These are phyloP conservation scores for Leccinum incarnatum DNA, from an alignment of 768 basidiomycete species.

Conservation along the genomic window DNA sequence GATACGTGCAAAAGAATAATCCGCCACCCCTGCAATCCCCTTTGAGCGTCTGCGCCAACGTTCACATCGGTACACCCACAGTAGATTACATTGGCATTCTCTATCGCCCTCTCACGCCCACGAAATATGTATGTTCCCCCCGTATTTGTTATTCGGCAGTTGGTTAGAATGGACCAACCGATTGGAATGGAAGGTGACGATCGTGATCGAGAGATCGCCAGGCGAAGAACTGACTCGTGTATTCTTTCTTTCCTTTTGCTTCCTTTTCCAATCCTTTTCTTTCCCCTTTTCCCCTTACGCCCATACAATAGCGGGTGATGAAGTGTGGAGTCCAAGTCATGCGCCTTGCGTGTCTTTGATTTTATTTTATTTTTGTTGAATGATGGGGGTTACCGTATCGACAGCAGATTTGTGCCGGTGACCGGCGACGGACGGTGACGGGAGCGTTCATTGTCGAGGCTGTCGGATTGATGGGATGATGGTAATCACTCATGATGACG, in stretches of 20 bases:
- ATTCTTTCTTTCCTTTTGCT: not conserved
- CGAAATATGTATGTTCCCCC: not conserved
- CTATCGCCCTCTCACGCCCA: not conserved
- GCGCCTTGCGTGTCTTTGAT: not conserved
- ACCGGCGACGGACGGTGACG: not conserved
- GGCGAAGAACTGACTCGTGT: not conserved
- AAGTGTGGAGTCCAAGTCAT: not conserved
- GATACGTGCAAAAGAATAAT: not conserved
- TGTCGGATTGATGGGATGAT: not conserved
- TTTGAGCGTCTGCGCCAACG: not conserved
- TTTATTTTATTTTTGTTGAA: not conserved
- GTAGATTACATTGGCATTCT: not conserved
- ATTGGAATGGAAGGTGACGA: conserved; percentile 6
- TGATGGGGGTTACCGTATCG: not conserved
- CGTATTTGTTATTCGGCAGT: not conserved
- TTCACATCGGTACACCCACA: not conserved
- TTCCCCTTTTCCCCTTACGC: no score
- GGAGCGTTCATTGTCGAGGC: not conserved
- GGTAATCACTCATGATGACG: not conserved
- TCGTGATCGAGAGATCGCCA: conserved; percentile 21
- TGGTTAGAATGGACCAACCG: not conserved
- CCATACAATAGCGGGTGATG: no score
- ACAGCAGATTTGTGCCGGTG: not conserved
- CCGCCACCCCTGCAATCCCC: not conserved
- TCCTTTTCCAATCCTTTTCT: not conserved